Conservation (phyloP, 192 early-diverging fungal genomes). For the Entophlyctis luteolus region DNA sequence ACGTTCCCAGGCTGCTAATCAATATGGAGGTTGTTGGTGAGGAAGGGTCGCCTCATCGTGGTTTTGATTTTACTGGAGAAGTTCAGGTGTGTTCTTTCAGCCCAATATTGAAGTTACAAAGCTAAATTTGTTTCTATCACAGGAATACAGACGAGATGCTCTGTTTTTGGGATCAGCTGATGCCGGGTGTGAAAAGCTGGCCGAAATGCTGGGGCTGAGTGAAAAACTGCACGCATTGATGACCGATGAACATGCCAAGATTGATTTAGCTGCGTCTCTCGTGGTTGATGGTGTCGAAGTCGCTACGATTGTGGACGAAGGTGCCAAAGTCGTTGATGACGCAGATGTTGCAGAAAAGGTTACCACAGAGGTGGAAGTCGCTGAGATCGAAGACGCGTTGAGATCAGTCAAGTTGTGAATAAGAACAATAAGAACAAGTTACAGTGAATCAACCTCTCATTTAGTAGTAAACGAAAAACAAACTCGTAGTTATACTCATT, state of each 20-base stretch:
- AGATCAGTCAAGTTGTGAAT: too few relatives aligned
- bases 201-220: constrained; percentile 70
- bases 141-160: constrained; percentile 70
- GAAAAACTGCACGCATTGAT: constrained; percentile 38
- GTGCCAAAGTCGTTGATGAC: too few relatives aligned
- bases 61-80: constrained; percentile 27
- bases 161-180: constrained; percentile 78
- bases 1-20: constrained; percentile 82
- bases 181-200: constrained; percentile 65
- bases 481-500: too few relatives aligned
- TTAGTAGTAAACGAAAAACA: too few relatives aligned
- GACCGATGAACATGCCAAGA: constrained; percentile 11
- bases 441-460: too few relatives aligned
- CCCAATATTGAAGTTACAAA: too few relatives aligned
- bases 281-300: too few relatives aligned
- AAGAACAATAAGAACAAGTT: too few relatives aligned
- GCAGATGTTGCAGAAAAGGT: too few relatives aligned
- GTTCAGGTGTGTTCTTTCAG: neutral
- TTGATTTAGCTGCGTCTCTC: neutral
- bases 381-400: too few relatives aligned
- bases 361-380: too few relatives aligned
- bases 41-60: neutral
- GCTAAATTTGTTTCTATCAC: constrained; percentile 2
- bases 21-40: constrained; percentile 78
- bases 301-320: too few relatives aligned